Evolutionary conservation across 1,139 yeast genomes (phyloP), one percentile per base, ranked within the genome.

Genomic region (Debaryomyces nepalensis): DNA sequence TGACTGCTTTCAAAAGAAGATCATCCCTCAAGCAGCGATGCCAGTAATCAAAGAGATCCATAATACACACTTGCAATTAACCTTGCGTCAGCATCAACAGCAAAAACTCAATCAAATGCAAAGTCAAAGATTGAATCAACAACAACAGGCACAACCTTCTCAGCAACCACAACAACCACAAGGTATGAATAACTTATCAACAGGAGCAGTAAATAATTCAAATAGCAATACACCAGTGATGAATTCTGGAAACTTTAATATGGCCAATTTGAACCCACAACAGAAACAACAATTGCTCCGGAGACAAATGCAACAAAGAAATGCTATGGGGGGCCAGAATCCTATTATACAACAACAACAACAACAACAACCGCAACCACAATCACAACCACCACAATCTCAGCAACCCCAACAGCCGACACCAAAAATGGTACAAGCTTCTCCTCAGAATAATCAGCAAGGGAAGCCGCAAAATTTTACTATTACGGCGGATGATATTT

Each of bases 11-110:
- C 79, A 77, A 46, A 77, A 79, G 49, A 82, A 79, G 43, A 69
- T 78, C 40, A 66, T 86, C 22, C 79, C 86, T 1, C 73, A 74
- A 4, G 72, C 78, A 15, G 75, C 77, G 16, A 64, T 83, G 64
- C 76, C 77, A 4, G 61, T 75, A 26, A 77, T 85, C 43, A 80
- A 78, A 54, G 84, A 80, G 43, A 80, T 82, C 6, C 85, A 84
- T 55, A 70, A 73, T 32, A 70, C 82, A 35, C 90, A 85, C 59
- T 63, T 61, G 46, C 66, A 61, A 51, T 46, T 68, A 50, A 61
- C 64, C 36, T 45, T 63, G 51, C 62, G 73, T 42, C 72, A 58
- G 42, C 71, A 73, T 36, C 71, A 65, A 48, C 62, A 68, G 33
- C 58, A 61, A 21, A 52, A 54, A 39, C 26, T 54, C 22, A 54